Conservation (phyloP, 1,139 yeast genomes). For the Hansenula sp. region DNA sequence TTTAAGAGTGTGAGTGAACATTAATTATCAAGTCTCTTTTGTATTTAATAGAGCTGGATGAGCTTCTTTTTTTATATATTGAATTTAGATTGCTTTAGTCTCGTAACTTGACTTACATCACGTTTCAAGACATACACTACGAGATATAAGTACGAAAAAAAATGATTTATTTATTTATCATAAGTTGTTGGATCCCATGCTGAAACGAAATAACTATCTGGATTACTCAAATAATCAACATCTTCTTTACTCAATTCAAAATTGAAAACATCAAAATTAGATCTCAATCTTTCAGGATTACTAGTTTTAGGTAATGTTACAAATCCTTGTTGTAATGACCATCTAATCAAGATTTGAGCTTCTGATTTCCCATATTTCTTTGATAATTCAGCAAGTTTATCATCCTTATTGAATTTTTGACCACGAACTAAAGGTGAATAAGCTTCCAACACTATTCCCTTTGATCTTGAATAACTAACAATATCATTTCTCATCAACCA, state of each 20-base stretch:
- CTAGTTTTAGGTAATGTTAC: constrained; percentile 71
- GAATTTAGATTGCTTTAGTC: too few relatives aligned
- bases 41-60: too few relatives aligned
- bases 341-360: constrained; percentile 42
- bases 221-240: background rate
- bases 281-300: constrained; percentile 42
- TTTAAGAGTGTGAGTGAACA: too few relatives aligned
- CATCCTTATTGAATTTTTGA: constrained; percentile 39
- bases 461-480: constrained; percentile 46
- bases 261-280: constrained; percentile 39
- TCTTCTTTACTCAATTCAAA: constrained; percentile 36
- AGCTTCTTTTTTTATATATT: too few relatives aligned
- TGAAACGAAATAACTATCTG: background rate
- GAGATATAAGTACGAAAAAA: background rate
- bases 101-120: too few relatives aligned
- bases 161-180: background rate
- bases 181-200: background rate
- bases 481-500: constrained; percentile 67
- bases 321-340: constrained; percentile 57
- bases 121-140: too few relatives aligned
- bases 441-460: constrained; percentile 58
- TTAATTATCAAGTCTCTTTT: too few relatives aligned
- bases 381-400: constrained; percentile 38
- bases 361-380: constrained; percentile 29
- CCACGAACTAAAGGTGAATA: constrained; percentile 72